Evolutionary conservation across 1,139 yeast species (phyloP), one percentile per base, ranked within the genome.

Genomic region (Scheffersomyces cryptocercus): DNA sequence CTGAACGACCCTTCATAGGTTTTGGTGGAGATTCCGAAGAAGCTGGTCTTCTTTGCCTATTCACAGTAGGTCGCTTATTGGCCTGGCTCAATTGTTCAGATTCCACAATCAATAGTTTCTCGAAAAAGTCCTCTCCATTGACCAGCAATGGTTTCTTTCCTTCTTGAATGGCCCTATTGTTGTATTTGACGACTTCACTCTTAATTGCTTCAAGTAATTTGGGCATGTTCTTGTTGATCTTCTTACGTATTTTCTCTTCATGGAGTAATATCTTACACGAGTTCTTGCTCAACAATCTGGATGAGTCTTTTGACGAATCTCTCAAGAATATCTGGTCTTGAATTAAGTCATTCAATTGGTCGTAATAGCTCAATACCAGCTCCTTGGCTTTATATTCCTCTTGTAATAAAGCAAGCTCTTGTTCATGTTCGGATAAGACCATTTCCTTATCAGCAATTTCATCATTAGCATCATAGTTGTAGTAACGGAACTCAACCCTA

Each of bases 181-280:
- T 82, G 66, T 79, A 85, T 10, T 65, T 65, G 1, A 55, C 51
- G 3, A 88, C 61, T 38, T 75, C 78, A 1, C 53, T 44, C 48
- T 77, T 80, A 40, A 91, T 65, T 2, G 72, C 76, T 2, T 68
- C 66, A 8, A 88, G 65, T 1, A 86, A 70, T 35, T 72, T 70
- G 0, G 98, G 98, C 55, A 88, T 68, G 51, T 78, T 78, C 55
- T 82, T 82, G 28, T 81, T 69, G 5, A 91, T 72, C 44, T 78
- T 77, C 54, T 85, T 85, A 42, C 97, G 72, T 36, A 82, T 73
- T 56, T 79, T 84, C 56, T 90, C 97, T 61, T 93, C 98, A 48
- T 85, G 79, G 47, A 88, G 73, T 43, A 91, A 67, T 26, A 90
- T 84, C 48, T 84, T 84, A 52, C 95, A 91, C 3, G 93, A 86